Evolutionary conservation across 2,329 filamentous ascomycete species (phyloP).

Genomic region (Colletotrichum sp.): DNA sequence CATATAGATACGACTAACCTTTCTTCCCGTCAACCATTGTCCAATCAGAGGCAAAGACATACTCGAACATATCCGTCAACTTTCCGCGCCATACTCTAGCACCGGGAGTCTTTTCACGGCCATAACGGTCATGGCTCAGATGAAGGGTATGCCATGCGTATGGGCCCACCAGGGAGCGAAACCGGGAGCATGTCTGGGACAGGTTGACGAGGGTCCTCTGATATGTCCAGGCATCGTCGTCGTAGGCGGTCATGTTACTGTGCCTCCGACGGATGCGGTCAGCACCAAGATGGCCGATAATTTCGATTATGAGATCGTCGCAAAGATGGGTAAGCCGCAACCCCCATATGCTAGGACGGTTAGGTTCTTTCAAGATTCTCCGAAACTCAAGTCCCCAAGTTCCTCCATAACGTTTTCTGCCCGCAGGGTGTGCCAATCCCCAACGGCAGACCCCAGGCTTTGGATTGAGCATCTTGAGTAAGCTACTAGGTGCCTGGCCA

Average conservation of each 20-base stretch:
- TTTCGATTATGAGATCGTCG: neutral
- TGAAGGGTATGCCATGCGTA: neutral
- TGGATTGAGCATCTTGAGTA: neutral
- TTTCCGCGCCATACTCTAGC: neutral
- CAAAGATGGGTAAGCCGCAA: neutral
- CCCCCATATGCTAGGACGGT: neutral
- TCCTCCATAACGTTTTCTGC: accelerated
- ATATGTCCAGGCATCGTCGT: neutral
- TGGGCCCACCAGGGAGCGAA: neutral
- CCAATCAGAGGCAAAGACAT: neutral
- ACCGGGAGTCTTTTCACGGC: neutral
- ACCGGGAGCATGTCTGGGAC: neutral
- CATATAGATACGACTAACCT: neutral
- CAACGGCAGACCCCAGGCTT: neutral
- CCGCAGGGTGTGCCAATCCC: neutral
- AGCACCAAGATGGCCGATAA: neutral
- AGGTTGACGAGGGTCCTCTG: neutral
- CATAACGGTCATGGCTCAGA: neutral
- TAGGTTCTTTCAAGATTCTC: neutral
- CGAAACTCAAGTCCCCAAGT: accelerated
- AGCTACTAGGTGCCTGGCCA: neutral
- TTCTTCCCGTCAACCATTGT: neutral
- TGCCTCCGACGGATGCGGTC: neutral
- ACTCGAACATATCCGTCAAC: neutral
- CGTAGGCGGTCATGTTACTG: neutral